These are phyloP conservation scores for Henckelia pumila DNA, from an alignment of 257 asterid genomes.

Conservation along the genomic window DNA sequence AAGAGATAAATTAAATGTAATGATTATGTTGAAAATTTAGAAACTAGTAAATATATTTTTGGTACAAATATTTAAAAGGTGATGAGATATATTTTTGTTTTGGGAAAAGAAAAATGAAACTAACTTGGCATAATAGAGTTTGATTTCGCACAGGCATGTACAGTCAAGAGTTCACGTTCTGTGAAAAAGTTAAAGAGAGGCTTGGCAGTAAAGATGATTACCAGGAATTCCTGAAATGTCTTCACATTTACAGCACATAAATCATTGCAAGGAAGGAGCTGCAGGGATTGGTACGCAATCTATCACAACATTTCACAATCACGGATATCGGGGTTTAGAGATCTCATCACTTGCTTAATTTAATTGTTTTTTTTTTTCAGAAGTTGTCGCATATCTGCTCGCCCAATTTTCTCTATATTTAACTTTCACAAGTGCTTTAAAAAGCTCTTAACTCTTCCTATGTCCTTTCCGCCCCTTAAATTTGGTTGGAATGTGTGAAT, in stretches of 20 bases:
- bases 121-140: constrained; percentile 12
- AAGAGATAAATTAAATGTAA: not conserved
- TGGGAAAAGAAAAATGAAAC: not conserved
- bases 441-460: not conserved
- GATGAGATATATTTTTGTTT: not conserved
- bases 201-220: constrained; percentile 78
- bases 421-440: not conserved
- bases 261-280: constrained; percentile 84
- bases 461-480: constrained; percentile 6
- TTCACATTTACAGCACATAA: constrained; percentile 90
- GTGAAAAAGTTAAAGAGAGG: constrained; percentile 95
- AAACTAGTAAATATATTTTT: no score
- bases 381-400: constrained; percentile 9
- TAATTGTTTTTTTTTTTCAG: constrained; percentile 3
- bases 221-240: constrained; percentile 97
- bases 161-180: constrained; percentile 73
- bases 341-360: constrained; percentile 6
- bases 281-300: constrained; percentile 68
- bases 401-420: constrained; percentile 2
- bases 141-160: constrained; percentile 59
- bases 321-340: constrained; percentile 8
- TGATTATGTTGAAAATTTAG: not conserved
- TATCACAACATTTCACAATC: constrained; percentile 11
- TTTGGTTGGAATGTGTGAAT: constrained; percentile 7
- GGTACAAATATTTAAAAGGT: not conserved